phyloP scores from a whole-genome alignment of 1,139 yeast species.

The Arxiozyma heterogenica region DNA sequence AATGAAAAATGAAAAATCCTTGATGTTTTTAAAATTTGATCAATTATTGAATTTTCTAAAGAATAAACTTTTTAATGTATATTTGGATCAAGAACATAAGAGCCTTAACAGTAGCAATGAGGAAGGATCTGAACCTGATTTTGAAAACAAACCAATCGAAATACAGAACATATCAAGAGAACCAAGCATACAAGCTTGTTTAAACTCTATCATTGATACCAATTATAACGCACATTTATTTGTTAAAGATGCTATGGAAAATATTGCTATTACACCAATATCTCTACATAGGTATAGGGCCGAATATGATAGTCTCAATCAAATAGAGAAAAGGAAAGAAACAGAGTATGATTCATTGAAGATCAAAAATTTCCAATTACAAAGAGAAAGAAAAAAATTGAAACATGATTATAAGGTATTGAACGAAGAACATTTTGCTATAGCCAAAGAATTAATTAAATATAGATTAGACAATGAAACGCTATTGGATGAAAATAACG shows the following conservation, averaged over 20 bases:
- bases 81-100: slow-evolving; percentile 31
- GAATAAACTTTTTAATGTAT: slow-evolving; percentile 61
- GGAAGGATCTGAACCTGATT: background rate
- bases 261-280: slow-evolving; percentile 60
- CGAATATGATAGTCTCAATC: slow-evolving; percentile 68
- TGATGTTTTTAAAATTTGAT: slow-evolving; percentile 65
- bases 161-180: background rate
- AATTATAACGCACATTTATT: slow-evolving; percentile 58
- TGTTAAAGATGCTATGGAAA: slow-evolving; percentile 67
- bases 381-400: slow-evolving; percentile 63
- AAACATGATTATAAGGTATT: slow-evolving; percentile 61
- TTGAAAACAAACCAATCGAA: background rate
- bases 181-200: slow-evolving; percentile 1
- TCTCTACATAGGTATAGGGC: slow-evolving; percentile 59
- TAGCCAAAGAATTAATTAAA: slow-evolving; percentile 65
- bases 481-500: slow-evolving; percentile 54
- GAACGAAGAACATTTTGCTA: slow-evolving; percentile 69
- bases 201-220: background rate
- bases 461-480: slow-evolving; percentile 59
- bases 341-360: slow-evolving; percentile 62
- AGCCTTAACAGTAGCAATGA: background rate
- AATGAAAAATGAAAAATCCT: slow-evolving; percentile 52
- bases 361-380: slow-evolving; percentile 59
- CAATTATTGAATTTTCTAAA: slow-evolving; percentile 65
- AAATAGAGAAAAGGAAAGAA: slow-evolving; percentile 55